Conservation (phyloP, 192 early-diverging fungal species). For the Backusella mclennaniae region DNA sequence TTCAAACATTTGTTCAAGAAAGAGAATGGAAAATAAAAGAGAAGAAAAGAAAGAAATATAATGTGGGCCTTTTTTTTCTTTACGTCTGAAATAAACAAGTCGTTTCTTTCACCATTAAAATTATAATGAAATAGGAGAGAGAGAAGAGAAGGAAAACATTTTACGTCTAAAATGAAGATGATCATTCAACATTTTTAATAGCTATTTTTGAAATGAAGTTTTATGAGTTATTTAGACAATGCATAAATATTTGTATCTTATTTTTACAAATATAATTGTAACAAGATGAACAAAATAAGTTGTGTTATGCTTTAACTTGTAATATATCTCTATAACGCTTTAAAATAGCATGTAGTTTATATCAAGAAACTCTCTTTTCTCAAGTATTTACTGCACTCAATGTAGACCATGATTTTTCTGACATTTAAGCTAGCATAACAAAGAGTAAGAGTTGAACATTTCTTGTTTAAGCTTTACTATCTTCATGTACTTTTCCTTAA, state of each 20-base stretch:
- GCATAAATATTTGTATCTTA: not conserved
- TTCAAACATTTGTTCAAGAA: not conserved
- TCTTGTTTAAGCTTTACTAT: too few relatives aligned
- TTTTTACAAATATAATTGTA: not conserved
- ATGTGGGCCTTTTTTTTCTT: not conserved
- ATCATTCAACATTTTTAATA: not conserved
- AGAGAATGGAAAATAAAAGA: not conserved
- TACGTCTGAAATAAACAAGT: not conserved
- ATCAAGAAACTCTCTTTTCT: too few relatives aligned
- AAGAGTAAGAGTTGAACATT: too few relatives aligned
- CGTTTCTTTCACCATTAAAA: not conserved
- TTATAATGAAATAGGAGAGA: not conserved
- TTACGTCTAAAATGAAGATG: not conserved
- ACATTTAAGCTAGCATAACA: too few relatives aligned
- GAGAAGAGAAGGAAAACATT: not conserved
- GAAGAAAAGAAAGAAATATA: not conserved
- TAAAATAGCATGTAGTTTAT: too few relatives aligned
- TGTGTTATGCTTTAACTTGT: too few relatives aligned
- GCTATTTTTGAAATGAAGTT: not conserved
- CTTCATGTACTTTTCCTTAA: too few relatives aligned
- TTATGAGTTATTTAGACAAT: not conserved
- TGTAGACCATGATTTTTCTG: too few relatives aligned
- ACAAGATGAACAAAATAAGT: not conserved
- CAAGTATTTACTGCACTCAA: too few relatives aligned
- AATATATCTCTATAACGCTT: too few relatives aligned